Percentiles rank a stretch among this genome's conserved stretches.
These are phyloP conservation scores for Reticulascus tulasneorum DNA, from an alignment of 2,329 filamentous ascomycete genomes.

Conservation along the genomic window DNA sequence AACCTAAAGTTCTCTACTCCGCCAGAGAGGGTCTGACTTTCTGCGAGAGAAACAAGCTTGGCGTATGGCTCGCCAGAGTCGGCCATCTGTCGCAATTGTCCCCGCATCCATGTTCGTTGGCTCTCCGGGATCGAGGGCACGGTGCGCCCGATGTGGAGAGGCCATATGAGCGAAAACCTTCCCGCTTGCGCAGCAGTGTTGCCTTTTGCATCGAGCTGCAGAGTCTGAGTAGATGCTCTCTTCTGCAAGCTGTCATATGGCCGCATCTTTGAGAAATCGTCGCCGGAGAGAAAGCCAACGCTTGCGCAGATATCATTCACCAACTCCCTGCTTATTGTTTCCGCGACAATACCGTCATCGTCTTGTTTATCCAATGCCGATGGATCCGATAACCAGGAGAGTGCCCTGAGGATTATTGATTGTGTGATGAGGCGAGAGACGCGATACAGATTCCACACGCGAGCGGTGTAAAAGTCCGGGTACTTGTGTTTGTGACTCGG, in stretches of 20 bases:
- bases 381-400: not conserved
- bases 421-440: slow-evolving; percentile 12
- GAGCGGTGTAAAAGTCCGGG: slow-evolving; percentile 9
- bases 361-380: not conserved
- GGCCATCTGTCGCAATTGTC: slow-evolving; percentile 7
- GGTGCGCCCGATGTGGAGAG: slow-evolving; percentile 10
- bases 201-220: not conserved
- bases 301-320: slow-evolving; percentile 11
- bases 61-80: slow-evolving; percentile 10
- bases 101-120: slow-evolving; percentile 10
- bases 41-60: slow-evolving; percentile 1
- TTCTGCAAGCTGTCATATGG: no score
- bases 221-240: no score
- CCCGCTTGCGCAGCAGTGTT: not conserved
- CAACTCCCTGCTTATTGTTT: slow-evolving; percentile 1
- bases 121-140: slow-evolving; percentile 2
- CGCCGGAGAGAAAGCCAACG: slow-evolving; percentile 9
- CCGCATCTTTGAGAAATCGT: slow-evolving; percentile 10
- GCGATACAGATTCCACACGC: slow-evolving; percentile 14
- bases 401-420: slow-evolving; percentile 7
- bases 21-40: slow-evolving; percentile 11
- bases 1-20: slow-evolving; percentile 7
- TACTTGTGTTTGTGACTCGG: slow-evolving; percentile 8
- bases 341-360: not conserved
- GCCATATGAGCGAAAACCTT: slow-evolving; percentile 14